Evolutionary conservation across 2,329 filamentous ascomycete species (phyloP).

Genomic region (Penicillium glabrum): DNA sequence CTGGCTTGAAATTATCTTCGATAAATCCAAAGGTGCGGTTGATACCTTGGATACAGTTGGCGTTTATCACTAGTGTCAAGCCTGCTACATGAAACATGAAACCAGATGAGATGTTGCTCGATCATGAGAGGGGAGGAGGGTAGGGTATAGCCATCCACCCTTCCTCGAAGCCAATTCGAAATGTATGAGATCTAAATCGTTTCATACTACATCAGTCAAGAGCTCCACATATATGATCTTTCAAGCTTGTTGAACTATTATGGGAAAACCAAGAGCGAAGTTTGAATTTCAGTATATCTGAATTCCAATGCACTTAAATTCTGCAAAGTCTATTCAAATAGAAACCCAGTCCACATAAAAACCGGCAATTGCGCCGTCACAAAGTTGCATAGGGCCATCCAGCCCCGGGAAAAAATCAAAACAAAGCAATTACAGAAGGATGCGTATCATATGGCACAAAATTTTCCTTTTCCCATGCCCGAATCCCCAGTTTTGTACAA

Average conservation of each 20-base stretch:
- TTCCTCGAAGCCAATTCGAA: too few species aligned
- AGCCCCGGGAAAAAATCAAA: not conserved
- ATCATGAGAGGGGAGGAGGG: too few species aligned
- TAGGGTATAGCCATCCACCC: too few species aligned
- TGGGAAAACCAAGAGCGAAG: not conserved
- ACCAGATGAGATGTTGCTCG: too few species aligned
- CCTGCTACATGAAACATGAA: too few species aligned
- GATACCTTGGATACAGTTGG: too few species aligned
- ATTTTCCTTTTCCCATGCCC: conserved; percentile 3
- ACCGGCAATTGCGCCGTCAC: not conserved
- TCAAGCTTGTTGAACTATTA: not conserved
- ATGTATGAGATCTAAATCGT: too few species aligned
- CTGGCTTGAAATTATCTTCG: too few species aligned
- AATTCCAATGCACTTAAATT: not conserved
- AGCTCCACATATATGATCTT: not conserved
- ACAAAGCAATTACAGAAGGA: not conserved
- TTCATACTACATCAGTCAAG: too few species aligned
- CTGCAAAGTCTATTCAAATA: not conserved
- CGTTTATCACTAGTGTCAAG: too few species aligned
- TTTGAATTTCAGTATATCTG: not conserved
- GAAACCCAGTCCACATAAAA: not conserved
- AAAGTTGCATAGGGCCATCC: not conserved
- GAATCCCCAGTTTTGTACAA: conserved; percentile 20
- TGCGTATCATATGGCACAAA: not conserved
- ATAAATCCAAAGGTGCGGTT: too few species aligned